A percentile compares a stretch with the other conserved stretches of the same genome.
phyloP scores from a whole-genome alignment of 2,329 filamentous ascomycete genomes.

The Pyrenophora graminea region DNA sequence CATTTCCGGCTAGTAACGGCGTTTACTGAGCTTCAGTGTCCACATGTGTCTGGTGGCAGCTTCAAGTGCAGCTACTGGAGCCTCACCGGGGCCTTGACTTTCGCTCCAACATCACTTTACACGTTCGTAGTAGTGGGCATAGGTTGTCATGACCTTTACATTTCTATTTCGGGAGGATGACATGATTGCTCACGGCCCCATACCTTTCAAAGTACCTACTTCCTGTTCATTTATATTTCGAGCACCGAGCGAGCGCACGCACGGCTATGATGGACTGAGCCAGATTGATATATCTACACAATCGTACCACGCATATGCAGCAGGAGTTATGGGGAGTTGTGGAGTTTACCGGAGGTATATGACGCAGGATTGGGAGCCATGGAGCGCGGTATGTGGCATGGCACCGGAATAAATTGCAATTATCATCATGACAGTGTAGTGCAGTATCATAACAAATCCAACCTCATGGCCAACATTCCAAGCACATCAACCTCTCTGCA shows the following conservation, averaged over 20 bases:
- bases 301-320: slow-evolving; percentile 2
- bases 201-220: background rate
- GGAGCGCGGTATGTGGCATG: background rate
- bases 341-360: slow-evolving; percentile 4
- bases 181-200: background rate
- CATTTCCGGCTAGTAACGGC: slow-evolving; percentile 1
- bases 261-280: background rate
- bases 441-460: slow-evolving; percentile 1
- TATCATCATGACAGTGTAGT: background rate
- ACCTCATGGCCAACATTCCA: background rate
- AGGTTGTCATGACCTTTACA: background rate
- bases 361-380: background rate
- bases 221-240: background rate
- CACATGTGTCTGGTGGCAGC: background rate
- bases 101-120: background rate
- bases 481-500: background rate
- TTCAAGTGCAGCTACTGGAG: background rate
- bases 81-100: background rate
- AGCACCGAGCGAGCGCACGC: background rate
- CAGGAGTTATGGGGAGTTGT: slow-evolving; percentile 1
- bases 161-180: background rate
- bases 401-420: slow-evolving; percentile 6
- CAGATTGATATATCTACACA: slow-evolving; percentile 8
- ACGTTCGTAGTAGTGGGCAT: background rate
- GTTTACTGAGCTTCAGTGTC: background rate